Evolutionary conservation across 2,329 filamentous ascomycete species (phyloP).

Genomic region (Sordariomycetes sp.): DNA sequence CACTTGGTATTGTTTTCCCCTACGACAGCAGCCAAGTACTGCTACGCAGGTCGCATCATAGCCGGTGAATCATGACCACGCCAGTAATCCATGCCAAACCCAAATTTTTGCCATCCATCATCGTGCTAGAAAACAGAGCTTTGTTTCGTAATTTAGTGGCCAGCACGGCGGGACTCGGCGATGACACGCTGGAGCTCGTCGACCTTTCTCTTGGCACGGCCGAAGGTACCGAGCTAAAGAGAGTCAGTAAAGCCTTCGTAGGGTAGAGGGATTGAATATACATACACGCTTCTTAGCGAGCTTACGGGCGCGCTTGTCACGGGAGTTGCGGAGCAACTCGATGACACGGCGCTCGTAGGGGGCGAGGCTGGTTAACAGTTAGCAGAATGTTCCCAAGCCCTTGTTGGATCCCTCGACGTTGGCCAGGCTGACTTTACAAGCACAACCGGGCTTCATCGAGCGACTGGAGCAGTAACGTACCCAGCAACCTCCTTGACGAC

Average conservation of each 20-base stretch:
- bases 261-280: conserved; percentile 13
- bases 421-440: too few relatives aligned
- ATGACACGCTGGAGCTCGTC: conserved; percentile 98
- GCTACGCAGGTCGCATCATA: conserved; percentile 15
- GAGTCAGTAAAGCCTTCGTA: conserved; percentile 1
- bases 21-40: conserved; percentile 19
- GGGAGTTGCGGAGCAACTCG: conserved; percentile 97
- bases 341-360: conserved; percentile 98
- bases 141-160: conserved; percentile 38
- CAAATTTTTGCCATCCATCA: not conserved
- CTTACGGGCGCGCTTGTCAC: conserved; percentile 98
- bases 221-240: conserved; percentile 86
- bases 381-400: conserved; percentile 10
- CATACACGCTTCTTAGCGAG: conserved; percentile 97
- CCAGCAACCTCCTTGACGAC: conserved; percentile 98
- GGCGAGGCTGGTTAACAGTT: conserved; percentile 52
- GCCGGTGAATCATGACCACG: conserved; percentile 21
- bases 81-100: conserved; percentile 22
- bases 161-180: conserved; percentile 74
- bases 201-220: conserved; percentile 98
- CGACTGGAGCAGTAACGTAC: conserved; percentile 43
- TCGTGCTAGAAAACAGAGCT: not conserved
- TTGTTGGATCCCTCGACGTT: too few relatives aligned
- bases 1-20: conserved; percentile 22
- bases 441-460: not conserved